phyloP scores from a whole-genome alignment of 2,329 filamentous ascomycete species.

The Trichoderma breve region DNA sequence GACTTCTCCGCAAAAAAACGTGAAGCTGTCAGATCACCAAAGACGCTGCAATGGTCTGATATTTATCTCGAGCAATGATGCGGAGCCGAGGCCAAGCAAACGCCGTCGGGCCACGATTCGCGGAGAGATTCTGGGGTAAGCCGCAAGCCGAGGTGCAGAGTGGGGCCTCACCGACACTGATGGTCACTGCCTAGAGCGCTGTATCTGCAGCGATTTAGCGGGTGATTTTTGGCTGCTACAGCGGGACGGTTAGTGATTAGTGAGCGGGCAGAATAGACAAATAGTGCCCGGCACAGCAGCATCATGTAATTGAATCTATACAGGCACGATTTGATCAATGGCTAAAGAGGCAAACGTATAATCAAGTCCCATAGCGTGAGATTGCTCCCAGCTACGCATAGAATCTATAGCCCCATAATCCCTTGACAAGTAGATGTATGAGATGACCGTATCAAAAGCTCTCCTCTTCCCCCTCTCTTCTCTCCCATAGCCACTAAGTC shows the following conservation, averaged over 20 bases:
- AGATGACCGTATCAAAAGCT: neutral
- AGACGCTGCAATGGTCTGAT: constrained; percentile 6
- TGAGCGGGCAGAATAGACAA: no score
- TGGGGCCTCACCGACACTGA: constrained; percentile 8
- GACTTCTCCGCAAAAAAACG: neutral
- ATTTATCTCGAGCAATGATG: constrained; percentile 3
- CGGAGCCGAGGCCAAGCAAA: constrained; percentile 15
- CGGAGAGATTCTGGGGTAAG: constrained; percentile 20
- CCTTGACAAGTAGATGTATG: constrained; percentile 1
- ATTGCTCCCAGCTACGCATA: constrained; percentile 19
- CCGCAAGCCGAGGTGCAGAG: constrained; percentile 20
- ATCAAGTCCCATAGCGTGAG: constrained; percentile 10
- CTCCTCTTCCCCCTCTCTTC: neutral
- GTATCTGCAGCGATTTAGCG: neutral
- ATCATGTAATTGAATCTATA: neutral
- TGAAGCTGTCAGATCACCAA: neutral
- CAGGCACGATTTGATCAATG: neutral
- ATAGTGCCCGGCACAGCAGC: no score
- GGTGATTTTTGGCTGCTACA: neutral
- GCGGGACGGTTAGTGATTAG: neutral
- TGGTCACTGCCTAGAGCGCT: neutral
- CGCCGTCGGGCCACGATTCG: constrained; percentile 9
- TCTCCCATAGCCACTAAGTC: neutral
- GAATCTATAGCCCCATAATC: constrained; percentile 18
- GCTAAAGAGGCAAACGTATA: neutral